Evolutionary conservation across 306 rosid species (phyloP).

Genomic region (Parietaria judaica): DNA sequence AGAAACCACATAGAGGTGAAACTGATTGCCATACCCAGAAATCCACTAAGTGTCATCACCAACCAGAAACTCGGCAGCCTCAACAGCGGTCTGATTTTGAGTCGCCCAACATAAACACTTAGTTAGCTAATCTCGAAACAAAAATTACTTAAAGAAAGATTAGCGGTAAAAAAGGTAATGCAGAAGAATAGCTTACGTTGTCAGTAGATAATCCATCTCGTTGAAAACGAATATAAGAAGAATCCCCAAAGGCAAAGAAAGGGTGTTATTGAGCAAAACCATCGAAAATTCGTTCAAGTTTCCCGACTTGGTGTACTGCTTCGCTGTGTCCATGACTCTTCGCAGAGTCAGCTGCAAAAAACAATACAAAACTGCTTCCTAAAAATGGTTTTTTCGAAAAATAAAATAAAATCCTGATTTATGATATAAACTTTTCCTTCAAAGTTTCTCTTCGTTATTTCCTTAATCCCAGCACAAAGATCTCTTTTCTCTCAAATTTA

Average conservation of each 20-base stretch:
- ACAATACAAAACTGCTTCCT: slow-evolving; percentile 12
- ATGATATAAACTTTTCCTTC: too few relatives aligned
- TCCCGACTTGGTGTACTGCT: slow-evolving; percentile 79
- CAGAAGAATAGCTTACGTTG: slow-evolving; percentile 54
- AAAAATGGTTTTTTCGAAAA: neutral
- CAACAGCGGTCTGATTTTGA: slow-evolving; percentile 74
- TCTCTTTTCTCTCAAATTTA: too few relatives aligned
- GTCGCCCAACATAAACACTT: slow-evolving; percentile 15
- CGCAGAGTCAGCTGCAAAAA: slow-evolving; percentile 77
- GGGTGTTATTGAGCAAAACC: slow-evolving; percentile 93
- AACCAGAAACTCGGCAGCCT: slow-evolving; percentile 83
- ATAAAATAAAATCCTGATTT: too few relatives aligned
- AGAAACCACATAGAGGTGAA: slow-evolving; percentile 99
- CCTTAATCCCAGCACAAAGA: too few relatives aligned
- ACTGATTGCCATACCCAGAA: slow-evolving; percentile 92
- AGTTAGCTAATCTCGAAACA: slow-evolving; percentile 8
- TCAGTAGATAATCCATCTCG: slow-evolving; percentile 82
- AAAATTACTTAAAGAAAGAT: too few relatives aligned
- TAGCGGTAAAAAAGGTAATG: neutral
- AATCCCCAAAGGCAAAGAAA: slow-evolving; percentile 86
- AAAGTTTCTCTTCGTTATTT: too few relatives aligned
- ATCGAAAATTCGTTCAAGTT: slow-evolving; percentile 87
- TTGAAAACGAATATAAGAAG: slow-evolving; percentile 63
- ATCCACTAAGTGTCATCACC: slow-evolving; percentile 83
- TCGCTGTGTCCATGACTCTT: slow-evolving; percentile 93